Base-by-base conservation (phyloP, 2,329 filamentous ascomycete genomes). In the Fusarium haematococcum region DNA sequence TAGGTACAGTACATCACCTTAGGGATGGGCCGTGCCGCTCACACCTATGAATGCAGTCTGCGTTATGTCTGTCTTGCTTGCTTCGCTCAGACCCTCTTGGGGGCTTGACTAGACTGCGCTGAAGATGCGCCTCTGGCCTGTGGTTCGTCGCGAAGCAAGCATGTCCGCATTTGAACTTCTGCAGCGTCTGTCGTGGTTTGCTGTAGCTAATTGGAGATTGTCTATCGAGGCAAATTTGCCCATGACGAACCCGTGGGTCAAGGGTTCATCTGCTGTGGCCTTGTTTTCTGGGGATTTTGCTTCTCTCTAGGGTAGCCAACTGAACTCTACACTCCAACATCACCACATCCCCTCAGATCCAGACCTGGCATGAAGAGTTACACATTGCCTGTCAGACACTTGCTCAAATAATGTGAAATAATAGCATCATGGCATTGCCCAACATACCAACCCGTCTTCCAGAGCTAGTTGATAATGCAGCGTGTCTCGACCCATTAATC, bases 11-110 rank as follows among this genome's bases (percentile, higher is more conserved):
- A 27, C 11, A 23, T 20, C 20, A 14, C 10, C 25, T 52, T 52
- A 58, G 71, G 71, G 37, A 75, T 74, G 71, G 71, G 71, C 71
- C 71, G 71, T 72, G 63, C 71, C 71, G 71, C 71, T 75, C 68
- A 75, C 68, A 69, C 62, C 27, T 48, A 10, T 18, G 14, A 27
- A 48, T 48, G 43, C 23, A 48, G 43, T 48, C 23, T 10, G 23
- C 8, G 23, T 48, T 25, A n/a, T 30, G 43, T 48, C 41, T 54
- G 64, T 43, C 43, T 52, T 37, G 35, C 18, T 23, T 20, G 13
- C 35, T 23, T 27, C 50, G 25, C 45, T 45, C 37, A 57, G 37
- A 32, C 61, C 61, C 61, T 39, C 16, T 20, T 25, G 16, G 13
- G 16, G 20, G 33, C 35, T 30, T 30, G 25, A 52, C 45, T 43